These are phyloP conservation scores for Podospora pseudoanserina DNA, from an alignment of 495 filamentous ascomycete genomes.

Conservation along the genomic window DNA sequence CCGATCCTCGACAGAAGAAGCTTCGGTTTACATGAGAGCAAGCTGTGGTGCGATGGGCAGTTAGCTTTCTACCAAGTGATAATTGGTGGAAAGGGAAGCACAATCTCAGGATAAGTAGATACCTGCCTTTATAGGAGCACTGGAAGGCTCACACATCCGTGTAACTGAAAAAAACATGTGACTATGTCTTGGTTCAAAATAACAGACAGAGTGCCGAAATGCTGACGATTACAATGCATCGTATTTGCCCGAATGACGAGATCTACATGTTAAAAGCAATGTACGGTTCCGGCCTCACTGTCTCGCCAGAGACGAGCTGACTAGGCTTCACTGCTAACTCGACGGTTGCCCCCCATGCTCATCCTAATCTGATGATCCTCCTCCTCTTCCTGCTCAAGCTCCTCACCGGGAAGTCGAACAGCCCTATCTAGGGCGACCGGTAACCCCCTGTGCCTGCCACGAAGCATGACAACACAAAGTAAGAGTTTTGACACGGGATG, in stretches of 20 bases:
- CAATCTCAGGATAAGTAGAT: too few species aligned
- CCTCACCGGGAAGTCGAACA: slow-evolving; percentile 64
- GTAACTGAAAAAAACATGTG: too few species aligned
- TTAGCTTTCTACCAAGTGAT: neutral
- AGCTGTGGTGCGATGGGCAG: neutral
- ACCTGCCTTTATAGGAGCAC: too few species aligned
- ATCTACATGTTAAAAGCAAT: neutral
- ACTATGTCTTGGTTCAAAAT: neutral
- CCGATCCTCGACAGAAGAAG: slow-evolving; percentile 46
- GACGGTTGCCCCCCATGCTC: slow-evolving; percentile 32
- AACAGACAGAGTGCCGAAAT: neutral
- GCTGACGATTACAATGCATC: neutral
- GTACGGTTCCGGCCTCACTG: slow-evolving; percentile 1
- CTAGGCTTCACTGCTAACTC: slow-evolving; percentile 24
- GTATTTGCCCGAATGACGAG: neutral
- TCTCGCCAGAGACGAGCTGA: neutral
- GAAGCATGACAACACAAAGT: slow-evolving; percentile 70
- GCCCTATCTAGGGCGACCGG: slow-evolving; percentile 80
- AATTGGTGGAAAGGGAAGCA: neutral
- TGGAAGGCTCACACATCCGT: too few species aligned
- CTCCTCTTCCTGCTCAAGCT: slow-evolving; percentile 45
- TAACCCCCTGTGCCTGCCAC: slow-evolving; percentile 74
- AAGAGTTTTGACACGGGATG: slow-evolving; percentile 70
- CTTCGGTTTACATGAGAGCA: slow-evolving; percentile 38
- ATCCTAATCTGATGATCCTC: slow-evolving; percentile 41